Conservation (phyloP, 768 basidiomycete genomes). For the Mycena kentingensis region DNA sequence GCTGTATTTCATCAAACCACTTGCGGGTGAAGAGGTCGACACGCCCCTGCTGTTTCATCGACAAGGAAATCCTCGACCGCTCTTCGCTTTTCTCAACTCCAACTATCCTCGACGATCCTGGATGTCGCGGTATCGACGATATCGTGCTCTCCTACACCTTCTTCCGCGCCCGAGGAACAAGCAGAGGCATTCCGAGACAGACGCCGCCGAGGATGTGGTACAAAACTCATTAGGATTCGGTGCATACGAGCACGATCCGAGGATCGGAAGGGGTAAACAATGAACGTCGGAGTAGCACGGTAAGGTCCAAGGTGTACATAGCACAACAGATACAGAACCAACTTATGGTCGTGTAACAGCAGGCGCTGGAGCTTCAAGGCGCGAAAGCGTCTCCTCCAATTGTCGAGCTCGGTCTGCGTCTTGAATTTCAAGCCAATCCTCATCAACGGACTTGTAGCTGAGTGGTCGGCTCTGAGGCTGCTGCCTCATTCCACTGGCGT, state of each 20-base stretch:
- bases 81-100: too few species aligned
- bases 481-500: constrained; percentile 27
- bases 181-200: constrained; percentile 86
- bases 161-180: constrained; percentile 87
- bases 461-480: constrained; percentile 46
- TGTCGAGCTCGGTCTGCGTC: constrained; percentile 54
- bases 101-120: constrained; percentile 89
- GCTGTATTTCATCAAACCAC: constrained; percentile 95
- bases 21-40: constrained; percentile 96
- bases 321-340: not conserved
- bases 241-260: constrained; percentile 57
- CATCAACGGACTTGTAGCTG: constrained; percentile 57
- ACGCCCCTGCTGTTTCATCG: constrained; percentile 98
- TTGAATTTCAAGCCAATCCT: constrained; percentile 56
- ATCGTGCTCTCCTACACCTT: constrained; percentile 96
- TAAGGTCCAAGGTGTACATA: not conserved
- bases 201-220: constrained; percentile 80
- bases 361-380: constrained; percentile 37
- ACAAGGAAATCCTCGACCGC: too few species aligned
- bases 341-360: not conserved
- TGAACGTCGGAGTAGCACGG: not conserved
- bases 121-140: constrained; percentile 84
- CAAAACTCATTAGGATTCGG: constrained; percentile 81
- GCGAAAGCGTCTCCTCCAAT: constrained; percentile 59
- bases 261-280: constrained; percentile 28